Evolutionary conservation across 441 rosid species (phyloP).

Genomic region (Hypseocharis bilobata): DNA sequence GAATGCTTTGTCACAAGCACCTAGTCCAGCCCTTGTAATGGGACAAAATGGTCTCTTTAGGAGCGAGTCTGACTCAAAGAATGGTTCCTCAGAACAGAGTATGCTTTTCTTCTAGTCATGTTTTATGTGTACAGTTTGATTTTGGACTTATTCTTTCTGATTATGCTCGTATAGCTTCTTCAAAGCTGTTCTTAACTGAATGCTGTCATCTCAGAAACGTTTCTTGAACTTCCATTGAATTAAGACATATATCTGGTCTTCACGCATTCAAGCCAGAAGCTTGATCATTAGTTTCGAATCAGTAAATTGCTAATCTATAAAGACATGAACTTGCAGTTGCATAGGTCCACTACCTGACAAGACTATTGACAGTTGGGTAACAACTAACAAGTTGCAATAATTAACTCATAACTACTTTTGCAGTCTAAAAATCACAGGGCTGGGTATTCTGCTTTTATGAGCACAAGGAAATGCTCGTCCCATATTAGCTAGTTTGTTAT

Average conservation of each 20-base stretch:
- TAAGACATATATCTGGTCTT: neutral
- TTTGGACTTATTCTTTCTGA: constrained; percentile 1
- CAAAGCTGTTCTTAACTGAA: neutral
- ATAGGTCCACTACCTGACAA: neutral
- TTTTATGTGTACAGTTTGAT: neutral
- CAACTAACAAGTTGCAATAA: neutral
- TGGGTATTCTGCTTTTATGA: neutral
- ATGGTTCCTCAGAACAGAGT: constrained; percentile 51
- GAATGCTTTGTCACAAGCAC: constrained; percentile 83
- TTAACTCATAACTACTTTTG: neutral
- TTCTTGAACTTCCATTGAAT: neutral
- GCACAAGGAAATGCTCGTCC: neutral
- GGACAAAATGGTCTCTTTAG: constrained; percentile 75
- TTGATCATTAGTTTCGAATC: neutral
- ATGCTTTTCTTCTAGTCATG: constrained; percentile 23
- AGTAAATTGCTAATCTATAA: neutral
- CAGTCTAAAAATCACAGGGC: neutral
- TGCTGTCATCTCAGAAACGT: neutral
- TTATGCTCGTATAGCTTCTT: neutral
- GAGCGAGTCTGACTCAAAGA: constrained; percentile 52
- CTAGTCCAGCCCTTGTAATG: constrained; percentile 57
- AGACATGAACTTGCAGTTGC: neutral
- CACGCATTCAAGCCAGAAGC: neutral
- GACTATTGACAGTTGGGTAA: neutral
- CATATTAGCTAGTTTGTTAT: too few relatives aligned